Base-by-base conservation (phyloP, 257 asterid genomes). In the Salvia miltiorrhiza region DNA sequence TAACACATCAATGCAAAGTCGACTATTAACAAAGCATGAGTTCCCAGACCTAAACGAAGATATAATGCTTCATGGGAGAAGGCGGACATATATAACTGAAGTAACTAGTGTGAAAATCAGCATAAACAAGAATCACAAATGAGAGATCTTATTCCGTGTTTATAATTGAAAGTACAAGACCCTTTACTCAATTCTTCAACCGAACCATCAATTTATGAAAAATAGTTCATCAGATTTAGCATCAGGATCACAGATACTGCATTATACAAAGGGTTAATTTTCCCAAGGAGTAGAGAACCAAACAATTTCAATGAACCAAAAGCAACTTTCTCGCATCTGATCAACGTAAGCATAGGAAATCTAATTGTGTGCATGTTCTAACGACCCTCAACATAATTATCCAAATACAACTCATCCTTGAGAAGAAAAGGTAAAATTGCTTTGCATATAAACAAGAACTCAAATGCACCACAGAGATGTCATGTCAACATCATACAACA, bases 261-360 rank as follows among this genome's bases (percentile, higher is more conserved):
- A 28, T 35, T 13, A 57, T 28, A 23, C 20, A 35, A 10, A 16
- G 57, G 43, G 35, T 19, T 21, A 30, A 7, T 35, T 53, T 13
- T 43, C 21, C 37, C 24, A 65, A 30, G 48, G 57, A 74, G 17
- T 11, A 44, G 60, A 41, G 33, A 21, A 10, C 14, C n/a, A 39
- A 47, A 67, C 53, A 55, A 47, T 40, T 56, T 70, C 21, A 69
- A 21, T 16, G 16, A 39, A 66, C 54, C 14, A 65, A 30, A 50
- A 48, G 35, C 50, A 49, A 21, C 52, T 13, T 13, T 14, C 26
- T 55, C 13, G 8, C 58, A 54, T 37, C 28, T 14, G 55, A 57
- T 19, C 50, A 21, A 14, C 10, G 11, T 13, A 53, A 19, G 50
- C 41, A 47, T 41, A 19, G 7, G 53, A 57, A 24, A 63, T 43